A percentile compares a stretch with the other conserved stretches of the same genome.
Conservation (phyloP, 345 rosid genomes). For the Bruguiera parviflora region DNA sequence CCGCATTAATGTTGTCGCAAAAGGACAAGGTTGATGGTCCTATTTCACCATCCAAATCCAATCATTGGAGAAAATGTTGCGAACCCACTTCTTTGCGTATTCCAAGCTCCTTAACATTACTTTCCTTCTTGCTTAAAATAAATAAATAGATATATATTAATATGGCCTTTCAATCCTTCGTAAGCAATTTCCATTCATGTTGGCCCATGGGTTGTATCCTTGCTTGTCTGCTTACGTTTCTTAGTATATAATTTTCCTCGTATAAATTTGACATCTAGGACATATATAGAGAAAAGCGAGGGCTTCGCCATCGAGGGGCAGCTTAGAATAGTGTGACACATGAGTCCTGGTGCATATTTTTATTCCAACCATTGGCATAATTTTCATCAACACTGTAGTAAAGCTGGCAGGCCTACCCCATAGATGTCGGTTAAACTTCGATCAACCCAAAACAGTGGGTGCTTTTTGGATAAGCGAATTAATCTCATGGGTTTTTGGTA, state of each 20-base stretch:
- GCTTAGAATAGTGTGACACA: not conserved
- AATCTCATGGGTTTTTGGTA: no score
- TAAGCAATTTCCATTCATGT: constrained; percentile 9
- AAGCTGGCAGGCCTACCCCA: not conserved
- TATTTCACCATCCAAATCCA: constrained; percentile 29
- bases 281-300: not conserved
- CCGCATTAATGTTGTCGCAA: constrained; percentile 35
- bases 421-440: not conserved
- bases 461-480: no score
- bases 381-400: not conserved
- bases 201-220: constrained; percentile 21
- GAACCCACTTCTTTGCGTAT: constrained; percentile 8
- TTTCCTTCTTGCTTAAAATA: not conserved
- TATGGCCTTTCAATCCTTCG: not conserved
- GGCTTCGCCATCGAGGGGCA: not conserved
- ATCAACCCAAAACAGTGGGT: no score
- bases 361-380: not conserved
- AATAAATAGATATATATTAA: not conserved
- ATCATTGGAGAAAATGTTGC: constrained; percentile 24
- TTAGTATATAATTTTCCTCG: not conserved
- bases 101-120: not conserved
- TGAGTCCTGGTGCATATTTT: not conserved
- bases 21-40: constrained; percentile 29
- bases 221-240: constrained; percentile 19
- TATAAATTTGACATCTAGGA: no score